A percentile compares a stretch with the other conserved stretches of the same genome.
Conservation (phyloP, 2,329 filamentous ascomycete species). For the Stemphylium beticola region DNA sequence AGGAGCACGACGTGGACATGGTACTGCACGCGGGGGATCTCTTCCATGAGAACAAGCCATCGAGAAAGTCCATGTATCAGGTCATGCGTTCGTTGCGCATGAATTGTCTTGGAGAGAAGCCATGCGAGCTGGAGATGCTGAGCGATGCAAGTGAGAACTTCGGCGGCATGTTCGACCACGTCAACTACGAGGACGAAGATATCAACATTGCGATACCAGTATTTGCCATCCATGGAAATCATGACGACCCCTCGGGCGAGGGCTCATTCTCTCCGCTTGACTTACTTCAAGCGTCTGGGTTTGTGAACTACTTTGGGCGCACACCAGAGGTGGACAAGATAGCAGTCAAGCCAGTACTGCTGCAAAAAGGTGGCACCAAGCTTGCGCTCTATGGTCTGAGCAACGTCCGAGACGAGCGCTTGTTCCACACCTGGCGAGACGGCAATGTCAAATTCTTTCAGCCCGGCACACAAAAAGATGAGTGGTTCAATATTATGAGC, state of each 20-base stretch:
- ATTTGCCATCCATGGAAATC: slow-evolving; percentile 98
- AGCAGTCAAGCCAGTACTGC: slow-evolving; percentile 83
- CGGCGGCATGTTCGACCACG: slow-evolving; percentile 83
- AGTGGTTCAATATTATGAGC: slow-evolving; percentile 96
- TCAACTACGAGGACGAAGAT: slow-evolving; percentile 97
- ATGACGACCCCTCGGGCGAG: slow-evolving; percentile 97
- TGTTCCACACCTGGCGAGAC: slow-evolving; percentile 92
- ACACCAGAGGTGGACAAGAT: slow-evolving; percentile 94
- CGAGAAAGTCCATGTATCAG: slow-evolving; percentile 92
- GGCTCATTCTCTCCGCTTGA: slow-evolving; percentile 91
- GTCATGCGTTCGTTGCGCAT: slow-evolving; percentile 93
- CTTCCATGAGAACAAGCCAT: slow-evolving; percentile 98
- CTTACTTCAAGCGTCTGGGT: slow-evolving; percentile 84
- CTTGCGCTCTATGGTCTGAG: slow-evolving; percentile 92
- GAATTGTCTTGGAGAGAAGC: slow-evolving; percentile 94
- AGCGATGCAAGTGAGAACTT: slow-evolving; percentile 93
- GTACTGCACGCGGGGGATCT: slow-evolving; percentile 92
- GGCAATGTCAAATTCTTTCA: slow-evolving; percentile 93
- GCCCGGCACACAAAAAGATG: slow-evolving; percentile 76
- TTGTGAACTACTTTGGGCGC: slow-evolving; percentile 95
- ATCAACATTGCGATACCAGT: slow-evolving; percentile 98
- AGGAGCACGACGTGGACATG: slow-evolving; percentile 93
- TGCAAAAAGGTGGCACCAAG: slow-evolving; percentile 94
- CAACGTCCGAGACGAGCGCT: slow-evolving; percentile 92
- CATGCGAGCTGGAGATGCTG: slow-evolving; percentile 91